A percentile compares a stretch with the other conserved stretches of the same genome.
Evolutionary conservation across 768 basidiomycete genomes (phyloP).

Genomic region (Lactarius psammicola): DNA sequence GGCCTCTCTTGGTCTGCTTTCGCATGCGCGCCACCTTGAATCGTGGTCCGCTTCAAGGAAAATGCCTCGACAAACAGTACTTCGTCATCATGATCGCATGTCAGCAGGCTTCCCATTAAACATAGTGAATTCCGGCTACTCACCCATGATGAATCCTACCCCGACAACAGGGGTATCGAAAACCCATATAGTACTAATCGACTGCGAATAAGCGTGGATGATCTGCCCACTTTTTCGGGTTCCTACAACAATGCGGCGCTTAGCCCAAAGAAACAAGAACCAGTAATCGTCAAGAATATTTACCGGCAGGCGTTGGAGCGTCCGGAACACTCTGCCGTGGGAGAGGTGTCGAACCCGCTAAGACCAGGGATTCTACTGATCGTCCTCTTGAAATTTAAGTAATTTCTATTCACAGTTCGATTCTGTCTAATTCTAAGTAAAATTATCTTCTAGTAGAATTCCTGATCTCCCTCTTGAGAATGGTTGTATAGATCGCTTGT

Average conservation of each 20-base stretch:
- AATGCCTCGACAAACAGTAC: constrained; percentile 40
- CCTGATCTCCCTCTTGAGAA: too few relatives aligned
- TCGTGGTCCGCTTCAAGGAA: constrained; percentile 35
- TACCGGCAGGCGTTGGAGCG: constrained; percentile 31
- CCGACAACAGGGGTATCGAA: constrained; percentile 38
- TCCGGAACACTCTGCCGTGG: constrained; percentile 33
- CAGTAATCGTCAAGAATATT: neutral
- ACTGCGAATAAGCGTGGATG: constrained; percentile 39
- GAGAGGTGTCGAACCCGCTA: constrained; percentile 28
- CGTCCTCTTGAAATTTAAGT: too few relatives aligned
- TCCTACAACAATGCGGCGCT: constrained; percentile 33
- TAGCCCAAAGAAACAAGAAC: too few relatives aligned
- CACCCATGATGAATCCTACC: constrained; percentile 37
- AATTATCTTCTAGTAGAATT: too few relatives aligned
- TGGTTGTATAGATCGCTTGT: constrained; percentile 65
- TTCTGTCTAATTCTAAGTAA: too few relatives aligned
- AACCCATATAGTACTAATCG: constrained; percentile 42
- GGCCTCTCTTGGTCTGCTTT: constrained; percentile 32
- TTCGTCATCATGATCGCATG: constrained; percentile 9
- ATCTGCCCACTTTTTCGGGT: constrained; percentile 35
- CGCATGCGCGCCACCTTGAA: constrained; percentile 23
- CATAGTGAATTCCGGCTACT: constrained; percentile 1
- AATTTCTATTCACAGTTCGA: too few relatives aligned
- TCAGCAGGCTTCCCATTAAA: neutral
- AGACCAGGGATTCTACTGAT: constrained; percentile 24